Evolutionary conservation across 2,329 filamentous ascomycete species (phyloP).

Genomic region (Aspergillus sp.): DNA sequence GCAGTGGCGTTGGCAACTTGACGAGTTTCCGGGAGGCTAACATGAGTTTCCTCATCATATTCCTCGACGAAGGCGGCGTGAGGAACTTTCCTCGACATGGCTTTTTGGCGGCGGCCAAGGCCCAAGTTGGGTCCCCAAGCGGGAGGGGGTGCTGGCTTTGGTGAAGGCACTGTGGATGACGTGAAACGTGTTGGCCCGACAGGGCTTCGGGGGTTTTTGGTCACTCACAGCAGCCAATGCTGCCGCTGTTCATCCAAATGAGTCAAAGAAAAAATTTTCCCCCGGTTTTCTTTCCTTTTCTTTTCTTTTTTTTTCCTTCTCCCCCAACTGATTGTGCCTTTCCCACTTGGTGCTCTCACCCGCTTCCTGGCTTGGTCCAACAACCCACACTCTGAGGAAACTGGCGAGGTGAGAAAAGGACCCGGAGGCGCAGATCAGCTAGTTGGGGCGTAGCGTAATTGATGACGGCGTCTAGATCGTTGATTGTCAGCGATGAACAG

Average conservation of each 20-base stretch:
- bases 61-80: slow-evolving; percentile 49
- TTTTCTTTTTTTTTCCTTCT: slow-evolving; percentile 3
- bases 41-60: slow-evolving; percentile 47
- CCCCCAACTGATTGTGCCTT: slow-evolving; percentile 5
- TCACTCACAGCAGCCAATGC: slow-evolving; percentile 23
- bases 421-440: slow-evolving; percentile 30
- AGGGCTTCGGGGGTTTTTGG: slow-evolving; percentile 22
- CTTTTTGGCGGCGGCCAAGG: slow-evolving; percentile 28
- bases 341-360: slow-evolving; percentile 4
- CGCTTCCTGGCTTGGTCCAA: slow-evolving; percentile 12
- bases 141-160: slow-evolving; percentile 24
- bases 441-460: slow-evolving; percentile 26
- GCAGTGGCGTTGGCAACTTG: slow-evolving; percentile 52
- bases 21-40: slow-evolving; percentile 47
- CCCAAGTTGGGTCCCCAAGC: slow-evolving; percentile 27
- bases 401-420: slow-evolving; percentile 20
- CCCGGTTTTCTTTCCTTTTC: slow-evolving; percentile 8
- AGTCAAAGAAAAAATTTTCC: slow-evolving; percentile 19
- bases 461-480: slow-evolving; percentile 25
- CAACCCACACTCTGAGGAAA: slow-evolving; percentile 17
- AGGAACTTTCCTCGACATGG: slow-evolving; percentile 41
- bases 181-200: slow-evolving; percentile 30
- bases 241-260: slow-evolving; percentile 21
- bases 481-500: slow-evolving; percentile 32
- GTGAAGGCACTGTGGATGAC: slow-evolving; percentile 25